Conservation (phyloP, 2,329 filamentous ascomycete genomes). For the Metarhizium anisopliae region DNA sequence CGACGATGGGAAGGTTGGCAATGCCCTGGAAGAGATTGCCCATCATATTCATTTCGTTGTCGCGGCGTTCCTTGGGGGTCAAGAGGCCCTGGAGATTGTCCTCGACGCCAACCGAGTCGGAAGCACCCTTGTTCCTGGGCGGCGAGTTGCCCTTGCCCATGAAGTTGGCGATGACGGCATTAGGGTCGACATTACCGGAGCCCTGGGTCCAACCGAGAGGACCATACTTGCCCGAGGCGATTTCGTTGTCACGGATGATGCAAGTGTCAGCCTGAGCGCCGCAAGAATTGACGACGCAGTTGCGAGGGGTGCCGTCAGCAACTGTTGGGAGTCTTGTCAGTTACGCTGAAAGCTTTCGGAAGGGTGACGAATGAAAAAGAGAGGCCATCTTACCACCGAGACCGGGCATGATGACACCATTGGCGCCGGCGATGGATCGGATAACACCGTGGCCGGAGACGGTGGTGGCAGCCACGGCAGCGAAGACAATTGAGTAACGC, state of each 20-base stretch:
- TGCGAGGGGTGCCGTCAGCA: constrained; percentile 55
- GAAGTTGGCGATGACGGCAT: constrained; percentile 48
- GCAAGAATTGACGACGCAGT: constrained; percentile 51
- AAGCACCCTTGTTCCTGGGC: constrained; percentile 29
- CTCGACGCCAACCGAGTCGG: constrained; percentile 30
- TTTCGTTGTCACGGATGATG: constrained; percentile 55
- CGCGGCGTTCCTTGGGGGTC: constrained; percentile 9
- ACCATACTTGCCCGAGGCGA: constrained; percentile 39
- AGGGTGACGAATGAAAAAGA: background rate
- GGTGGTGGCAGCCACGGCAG: constrained; percentile 29
- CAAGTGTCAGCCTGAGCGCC: constrained; percentile 60
- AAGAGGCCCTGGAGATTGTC: constrained; percentile 25
- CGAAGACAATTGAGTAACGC: constrained; percentile 18
- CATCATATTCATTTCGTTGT: constrained; percentile 18
- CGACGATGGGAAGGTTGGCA: constrained; percentile 4
- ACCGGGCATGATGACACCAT: constrained; percentile 53
- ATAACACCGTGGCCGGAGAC: constrained; percentile 50
- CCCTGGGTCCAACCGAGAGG: constrained; percentile 54
- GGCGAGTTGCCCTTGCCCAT: constrained; percentile 35
- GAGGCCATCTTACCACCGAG: constrained; percentile 24
- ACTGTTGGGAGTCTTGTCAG: constrained; percentile 24
- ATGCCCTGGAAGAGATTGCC: constrained; percentile 20
- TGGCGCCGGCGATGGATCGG: constrained; percentile 46
- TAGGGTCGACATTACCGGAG: constrained; percentile 47
- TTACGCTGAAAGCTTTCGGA: background rate